Base-by-base conservation (phyloP, 768 basidiomycete genomes). In the Trametes cubensis region DNA sequence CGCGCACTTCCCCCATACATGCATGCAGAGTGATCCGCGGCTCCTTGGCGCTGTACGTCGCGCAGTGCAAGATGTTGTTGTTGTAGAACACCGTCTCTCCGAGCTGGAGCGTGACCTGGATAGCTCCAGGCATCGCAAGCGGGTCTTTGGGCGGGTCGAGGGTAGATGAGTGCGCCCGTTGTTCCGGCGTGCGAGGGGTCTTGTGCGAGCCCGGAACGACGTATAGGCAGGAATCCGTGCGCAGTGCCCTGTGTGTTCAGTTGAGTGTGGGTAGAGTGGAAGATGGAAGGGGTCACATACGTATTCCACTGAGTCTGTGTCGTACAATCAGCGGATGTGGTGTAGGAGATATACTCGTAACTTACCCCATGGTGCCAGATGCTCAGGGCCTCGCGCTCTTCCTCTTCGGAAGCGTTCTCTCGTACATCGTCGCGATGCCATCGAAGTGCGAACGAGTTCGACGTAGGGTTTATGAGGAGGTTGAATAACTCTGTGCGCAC, bases 11-110 rank as follows among this genome's bases (percentile, higher is more conserved):
- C 3, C 89, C 88, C 71, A 89, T 84, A 48, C 78, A 83, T 0
- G 81, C 90, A 65, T 92, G 91, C 6, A 93, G 78, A 2, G 90
- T 92, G 28, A 85, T 83, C 2, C 90, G 80, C 38, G 73, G 75
- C 21, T 71, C 70, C 20, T 71, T 71, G 0, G 80, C 75, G 60
- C 78, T 79, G 71, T 92, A 92, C 6, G 80, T 78, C 5, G 85
- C 89, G 58, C 88, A 88, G 66, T 92, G 90, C 11, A 92, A 76
- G 60, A 92, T 86, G 70, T 92, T 92, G 65, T 81, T 85, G 69
- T 90, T 89, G 72, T 92, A 92, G 72, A 92, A 92, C 23, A 89
- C 87, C 0, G 87, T 87, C 61, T 92, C 86, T 0, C 90, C 89
- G 0, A 85, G 81, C 66, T 84, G 76, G 6, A 91, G 75, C 0